Percentiles rank a stretch among this genome's conserved stretches.
These are phyloP conservation scores for Talaromyces liani DNA, from an alignment of 495 filamentous ascomycete species.

Conservation along the genomic window DNA sequence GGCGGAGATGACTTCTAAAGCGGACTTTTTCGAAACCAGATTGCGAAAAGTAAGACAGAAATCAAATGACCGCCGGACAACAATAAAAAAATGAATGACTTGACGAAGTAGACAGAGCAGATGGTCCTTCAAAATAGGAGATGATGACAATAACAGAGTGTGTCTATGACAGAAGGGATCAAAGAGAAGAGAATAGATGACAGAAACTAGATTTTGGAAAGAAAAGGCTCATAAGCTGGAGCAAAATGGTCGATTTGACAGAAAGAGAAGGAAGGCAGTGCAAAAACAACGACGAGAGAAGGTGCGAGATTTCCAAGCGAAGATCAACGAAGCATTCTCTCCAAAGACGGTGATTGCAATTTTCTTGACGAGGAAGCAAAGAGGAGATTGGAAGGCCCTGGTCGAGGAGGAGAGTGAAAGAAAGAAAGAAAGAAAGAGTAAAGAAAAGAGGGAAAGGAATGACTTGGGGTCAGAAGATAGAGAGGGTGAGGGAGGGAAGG, in stretches of 20 bases:
- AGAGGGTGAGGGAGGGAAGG: conserved; percentile 7
- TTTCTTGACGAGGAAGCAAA: conserved; percentile 9
- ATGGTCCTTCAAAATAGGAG: conserved; percentile 7
- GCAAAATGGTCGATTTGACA: conserved; percentile 4
- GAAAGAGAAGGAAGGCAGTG: conserved; percentile 2
- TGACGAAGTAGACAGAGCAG: conserved; percentile 4
- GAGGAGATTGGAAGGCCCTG: conserved; percentile 13
- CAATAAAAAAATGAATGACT: neutral
- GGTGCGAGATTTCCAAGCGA: conserved; percentile 3
- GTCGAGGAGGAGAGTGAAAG: neutral
- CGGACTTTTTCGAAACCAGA: neutral
- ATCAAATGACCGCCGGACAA: neutral
- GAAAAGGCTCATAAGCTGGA: neutral
- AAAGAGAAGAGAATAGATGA: conserved; percentile 8
- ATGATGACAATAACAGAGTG: conserved; percentile 9
- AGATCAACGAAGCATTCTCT: neutral
- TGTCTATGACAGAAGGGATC: conserved; percentile 18
- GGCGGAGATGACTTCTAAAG: conserved; percentile 1
- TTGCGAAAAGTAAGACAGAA: neutral
- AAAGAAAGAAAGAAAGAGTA: conserved; percentile 7
- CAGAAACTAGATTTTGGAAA: conserved; percentile 6
- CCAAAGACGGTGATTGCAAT: neutral
- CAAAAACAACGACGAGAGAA: neutral
- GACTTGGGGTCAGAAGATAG: conserved; percentile 3
- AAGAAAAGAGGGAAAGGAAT: conserved; percentile 16